Evolutionary conservation across 2,329 filamentous ascomycete species (phyloP).

Genomic region (Ascochyta lentis): DNA sequence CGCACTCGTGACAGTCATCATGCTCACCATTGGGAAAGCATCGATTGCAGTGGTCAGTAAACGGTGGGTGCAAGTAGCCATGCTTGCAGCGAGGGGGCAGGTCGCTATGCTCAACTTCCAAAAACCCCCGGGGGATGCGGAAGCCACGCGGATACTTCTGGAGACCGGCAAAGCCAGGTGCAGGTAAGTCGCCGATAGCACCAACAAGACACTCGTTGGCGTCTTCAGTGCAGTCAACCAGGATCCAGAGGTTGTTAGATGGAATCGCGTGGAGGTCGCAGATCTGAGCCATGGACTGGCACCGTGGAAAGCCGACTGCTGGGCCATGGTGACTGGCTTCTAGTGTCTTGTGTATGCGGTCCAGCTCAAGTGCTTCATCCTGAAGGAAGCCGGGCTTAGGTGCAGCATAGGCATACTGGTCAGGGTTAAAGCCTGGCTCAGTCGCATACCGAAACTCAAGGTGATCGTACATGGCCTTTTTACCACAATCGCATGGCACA

Average conservation of each 20-base stretch:
- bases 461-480: neutral
- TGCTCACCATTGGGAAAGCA: constrained; percentile 2
- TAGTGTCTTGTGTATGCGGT: too few relatives aligned
- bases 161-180: neutral
- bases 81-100: neutral
- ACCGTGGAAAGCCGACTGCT: too few relatives aligned
- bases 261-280: neutral
- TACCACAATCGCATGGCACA: neutral
- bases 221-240: neutral
- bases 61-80: neutral
- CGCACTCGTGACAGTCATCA: neutral
- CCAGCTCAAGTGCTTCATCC: too few relatives aligned
- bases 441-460: neutral
- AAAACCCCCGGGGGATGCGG: neutral
- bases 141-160: too few relatives aligned
- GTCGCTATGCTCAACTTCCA: neutral
- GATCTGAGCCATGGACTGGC: neutral
- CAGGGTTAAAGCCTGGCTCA: too few relatives aligned
- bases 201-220: neutral
- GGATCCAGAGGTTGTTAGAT: neutral
- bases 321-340: too few relatives aligned
- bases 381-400: too few relatives aligned
- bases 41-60: neutral
- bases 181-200: neutral
- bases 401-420: too few relatives aligned